Evolutionary conservation across 805 yeast species (phyloP), one percentile per base, ranked within the genome.

Genomic region (Sugiyamaella mastotermitis): DNA sequence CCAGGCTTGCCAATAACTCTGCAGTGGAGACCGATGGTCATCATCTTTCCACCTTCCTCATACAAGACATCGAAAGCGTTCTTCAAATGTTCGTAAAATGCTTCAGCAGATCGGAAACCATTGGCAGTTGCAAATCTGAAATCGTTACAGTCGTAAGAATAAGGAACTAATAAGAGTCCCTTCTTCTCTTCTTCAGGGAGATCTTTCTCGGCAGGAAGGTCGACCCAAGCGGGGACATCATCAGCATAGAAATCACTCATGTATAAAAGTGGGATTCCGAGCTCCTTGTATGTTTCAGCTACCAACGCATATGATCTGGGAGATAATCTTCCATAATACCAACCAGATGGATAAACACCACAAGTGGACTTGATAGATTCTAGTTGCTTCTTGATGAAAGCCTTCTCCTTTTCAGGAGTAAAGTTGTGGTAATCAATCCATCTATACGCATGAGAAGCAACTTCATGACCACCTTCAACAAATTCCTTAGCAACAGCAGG

Each of bases 1-100:
- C 66, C 66, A 7, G 66, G 65, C 37, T 61, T 60, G 17, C 62
- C 66, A 18, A 61, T 46, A 31, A 62, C 55, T 40, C 67, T 51
- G 17, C 62, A 52, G 36, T 62, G 66, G 43, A 62, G 44, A 4
- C 63, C 63, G 24, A 62, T 55, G 17, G 59, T 60, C 65, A 62
- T 62, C 54, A 62, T 60, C 38, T 58, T 56, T 14, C 53, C 52
- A 4, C 64, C 66, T 45, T 62, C 67, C 19, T 55, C 56, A 38
- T 62, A 62, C 10, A 62, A 47, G 25, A 55, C 55, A 39, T 63
- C 67, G 40, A 64, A 64, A 10, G 64, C 61, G 33, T 60, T 55
- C 35, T 56, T 59, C 35, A 62, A 40, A 43, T 64, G 62, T 24
- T 56, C 60, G 33, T 41, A 49, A 39, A 53, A 54, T 14, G 44